A percentile compares a stretch with the other conserved stretches of the same genome.
Evolutionary conservation across 768 basidiomycete genomes (phyloP).

Genomic region (Tricholoma saponaceum): DNA sequence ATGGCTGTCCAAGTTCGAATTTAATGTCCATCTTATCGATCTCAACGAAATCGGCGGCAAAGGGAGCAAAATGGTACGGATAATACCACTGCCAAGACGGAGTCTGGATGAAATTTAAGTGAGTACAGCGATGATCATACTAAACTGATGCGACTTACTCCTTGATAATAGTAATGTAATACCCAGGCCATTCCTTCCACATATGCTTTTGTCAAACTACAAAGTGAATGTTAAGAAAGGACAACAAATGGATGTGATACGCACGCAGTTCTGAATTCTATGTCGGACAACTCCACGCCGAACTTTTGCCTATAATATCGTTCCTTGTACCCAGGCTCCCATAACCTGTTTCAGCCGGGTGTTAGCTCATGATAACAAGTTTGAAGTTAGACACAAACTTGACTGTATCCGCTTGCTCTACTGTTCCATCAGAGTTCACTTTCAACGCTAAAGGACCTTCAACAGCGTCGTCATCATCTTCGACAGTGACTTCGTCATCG

Average conservation of each 20-base stretch:
- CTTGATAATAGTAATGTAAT: slow-evolving; percentile 96
- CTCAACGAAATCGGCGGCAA: slow-evolving; percentile 89
- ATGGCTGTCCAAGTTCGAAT: slow-evolving; percentile 81
- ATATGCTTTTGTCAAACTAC: slow-evolving; percentile 77
- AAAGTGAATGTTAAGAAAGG: slow-evolving; percentile 4
- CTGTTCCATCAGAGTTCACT: slow-evolving; percentile 88
- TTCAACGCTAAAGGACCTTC: slow-evolving; percentile 52
- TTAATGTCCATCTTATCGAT: slow-evolving; percentile 73
- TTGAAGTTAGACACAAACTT: slow-evolving; percentile 50
- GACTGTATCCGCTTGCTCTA: slow-evolving; percentile 91
- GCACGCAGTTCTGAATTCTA: slow-evolving; percentile 69
- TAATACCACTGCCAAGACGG: slow-evolving; percentile 99
- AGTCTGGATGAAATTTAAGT: slow-evolving; percentile 41
- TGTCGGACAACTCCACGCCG: slow-evolving; percentile 65
- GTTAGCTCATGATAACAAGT: slow-evolving; percentile 2
- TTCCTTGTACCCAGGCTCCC: slow-evolving; percentile 94
- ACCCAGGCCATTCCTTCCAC: slow-evolving; percentile 97
- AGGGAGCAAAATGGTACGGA: slow-evolving; percentile 97
- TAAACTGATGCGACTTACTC: slow-evolving; percentile 47
- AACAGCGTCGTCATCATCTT: slow-evolving; percentile 48
- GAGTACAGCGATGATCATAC: not conserved
- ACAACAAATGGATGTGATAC: slow-evolving; percentile 18
- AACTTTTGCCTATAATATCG: slow-evolving; percentile 96
- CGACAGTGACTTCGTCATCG: slow-evolving; percentile 44
- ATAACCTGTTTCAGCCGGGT: slow-evolving; percentile 53